Base-by-base conservation (phyloP, 805 yeast species). In the Ogataea trehaloabstinens region DNA sequence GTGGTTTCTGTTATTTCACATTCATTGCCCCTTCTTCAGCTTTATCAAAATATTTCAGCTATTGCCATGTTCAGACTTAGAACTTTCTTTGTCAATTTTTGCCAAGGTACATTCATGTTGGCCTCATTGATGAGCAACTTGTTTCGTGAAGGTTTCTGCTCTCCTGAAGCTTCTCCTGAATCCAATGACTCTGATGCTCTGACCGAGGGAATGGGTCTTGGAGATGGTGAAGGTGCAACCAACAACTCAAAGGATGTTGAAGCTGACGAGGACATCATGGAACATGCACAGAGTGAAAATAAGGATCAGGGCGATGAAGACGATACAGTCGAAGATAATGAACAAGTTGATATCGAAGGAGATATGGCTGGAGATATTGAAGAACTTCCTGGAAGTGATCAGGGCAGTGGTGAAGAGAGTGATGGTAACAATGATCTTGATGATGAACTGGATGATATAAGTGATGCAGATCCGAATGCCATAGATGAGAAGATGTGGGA, bases 401-500 rank as follows among this genome's bases (percentile, higher is more conserved):
- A 71, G 13, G 80, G 77, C 8, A 73, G 71, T 8, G 73, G 70
- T 1, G 72, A 71, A 1, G 66, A 62, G 4, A 78, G 5, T n/a
- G 78, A 79, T 4, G 80, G 78, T 0, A 78, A 82, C 5, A 82
- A 85, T 32, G 95, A 86, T 2, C 55, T 86, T 39, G 96, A 90
- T 55, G 96, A 90, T 48, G 91, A 89, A 56, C 73, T 89, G 29
- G 97, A 91, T 48, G 86, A 90, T 53, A 65, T 91, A 22, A 95
- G 86, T 58, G 95, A 88, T 40, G 70, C 84, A 46, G 98, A 90
- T 69, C 96, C 96, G 2, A 87, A 89, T 63, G 95, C 96, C 3
- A 79, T 91, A 35, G 98, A 91, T 59, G 97, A 91, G 49, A 91
- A 88, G 64, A 88, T 88, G 96, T 91, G 98, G 96, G 93, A 91